Base-by-base conservation (phyloP, 352 stramenopile genomes). In the Plasmopara viticola region DNA sequence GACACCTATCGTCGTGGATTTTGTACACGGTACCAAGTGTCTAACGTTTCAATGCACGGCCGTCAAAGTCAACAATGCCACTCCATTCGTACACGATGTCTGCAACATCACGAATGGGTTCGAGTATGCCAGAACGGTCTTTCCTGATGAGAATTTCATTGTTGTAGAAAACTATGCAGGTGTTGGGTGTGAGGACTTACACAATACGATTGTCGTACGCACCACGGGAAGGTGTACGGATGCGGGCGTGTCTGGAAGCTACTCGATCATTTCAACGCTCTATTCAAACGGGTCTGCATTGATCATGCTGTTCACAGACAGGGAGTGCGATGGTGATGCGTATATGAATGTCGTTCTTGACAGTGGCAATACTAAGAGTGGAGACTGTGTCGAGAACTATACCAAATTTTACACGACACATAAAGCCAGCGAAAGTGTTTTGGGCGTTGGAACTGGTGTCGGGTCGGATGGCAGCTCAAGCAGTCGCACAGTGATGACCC, bases 91-190 rank as follows among this genome's bases (percentile, higher is more conserved):
- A 2, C 44, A 62, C 10, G 6, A 51, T 18, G 15, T 61, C 3
- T 65, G 60, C 42, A 57, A 58, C 48, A 37, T 68, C 46, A 52
- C 20, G 18, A 53, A 68, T 46, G 35, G 50, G 15, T 68, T 61
- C 34, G 38, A 49, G 42, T 68, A 61, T 48, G 60, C 60, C 1
- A 51, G 56, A 15, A 15, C 40, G 20, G 18, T 61, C 10, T 64
- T 51, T 18, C 55, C 46, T 5, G 45, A 61, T 29, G 60, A 61
- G 25, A 64, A 68, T 43, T 68, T 58, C 42, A 60, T 68, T 30
- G 37, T 58, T 30, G 56, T 68, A 14, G 60, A 68, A 29, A 50
- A 64, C 6, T 64, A 64, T 34, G n/a, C 31, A 7, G 37, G 17
- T 6, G 35, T 9, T 29, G 47, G 33, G 0, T 68, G 60, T 38